phyloP scores from a whole-genome alignment of 176 grass and related monocot genomes.

The Triticum turgidum region DNA sequence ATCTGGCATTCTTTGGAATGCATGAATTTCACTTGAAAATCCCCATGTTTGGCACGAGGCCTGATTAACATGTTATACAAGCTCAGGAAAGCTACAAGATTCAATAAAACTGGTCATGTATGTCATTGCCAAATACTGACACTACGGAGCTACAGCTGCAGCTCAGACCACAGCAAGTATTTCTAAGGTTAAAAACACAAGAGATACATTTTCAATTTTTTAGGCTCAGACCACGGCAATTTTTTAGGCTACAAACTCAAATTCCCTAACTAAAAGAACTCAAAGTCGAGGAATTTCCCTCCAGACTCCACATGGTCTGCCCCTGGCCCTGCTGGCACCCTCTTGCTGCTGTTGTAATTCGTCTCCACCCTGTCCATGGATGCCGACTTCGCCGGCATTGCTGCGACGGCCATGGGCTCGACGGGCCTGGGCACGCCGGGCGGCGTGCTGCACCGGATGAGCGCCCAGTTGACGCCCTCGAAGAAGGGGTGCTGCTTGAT shows the following conservation, averaged over 20 bases:
- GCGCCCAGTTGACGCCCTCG: slow-evolving; percentile 67
- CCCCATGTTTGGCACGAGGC: neutral
- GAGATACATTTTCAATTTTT: neutral
- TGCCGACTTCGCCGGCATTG: neutral
- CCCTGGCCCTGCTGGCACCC: slow-evolving; percentile 9
- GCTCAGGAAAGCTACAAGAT: neutral
- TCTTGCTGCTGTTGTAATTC: slow-evolving; percentile 40
- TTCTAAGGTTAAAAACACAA: slow-evolving; percentile 11
- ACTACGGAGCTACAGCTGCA: slow-evolving; percentile 9
- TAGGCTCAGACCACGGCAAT: neutral
- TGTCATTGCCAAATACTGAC: slow-evolving; percentile 1
- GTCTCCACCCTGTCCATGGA: slow-evolving; percentile 25
- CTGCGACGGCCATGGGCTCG: neutral
- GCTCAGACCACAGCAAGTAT: neutral
- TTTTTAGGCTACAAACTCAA: neutral
- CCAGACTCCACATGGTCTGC: slow-evolving; percentile 33
- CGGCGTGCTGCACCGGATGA: slow-evolving; percentile 67
- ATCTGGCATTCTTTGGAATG: neutral
- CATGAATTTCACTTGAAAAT: neutral
- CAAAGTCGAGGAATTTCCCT: slow-evolving; percentile 64
- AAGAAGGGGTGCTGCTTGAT: slow-evolving; percentile 79
- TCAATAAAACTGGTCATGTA: neutral
- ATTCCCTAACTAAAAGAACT: slow-evolving; percentile 49
- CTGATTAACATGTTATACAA: neutral
- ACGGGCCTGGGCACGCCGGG: slow-evolving; percentile 56